Evolutionary conservation across 805 yeast genomes (phyloP), one percentile per base, ranked within the genome.

Genomic region (Lipomyces spencermartinsiae): DNA sequence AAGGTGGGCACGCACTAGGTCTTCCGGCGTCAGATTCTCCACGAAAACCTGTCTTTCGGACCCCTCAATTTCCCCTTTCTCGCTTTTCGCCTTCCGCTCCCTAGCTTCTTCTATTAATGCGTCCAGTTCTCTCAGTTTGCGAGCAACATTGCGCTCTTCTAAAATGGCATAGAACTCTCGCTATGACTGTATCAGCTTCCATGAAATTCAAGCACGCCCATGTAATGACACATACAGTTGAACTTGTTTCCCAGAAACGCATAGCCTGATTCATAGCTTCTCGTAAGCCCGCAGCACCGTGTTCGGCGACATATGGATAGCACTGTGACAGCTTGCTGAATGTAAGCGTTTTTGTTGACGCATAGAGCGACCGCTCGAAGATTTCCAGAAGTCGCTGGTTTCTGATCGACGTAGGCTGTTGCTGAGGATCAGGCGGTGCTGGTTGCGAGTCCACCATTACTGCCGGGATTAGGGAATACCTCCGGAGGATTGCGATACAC

Each of bases 121-220:
- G 59, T 83, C 83, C 29, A 84, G 73, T 39, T 78, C 80, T 56
- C 76, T 75, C 39, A 83, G 71, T 70, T 81, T 82, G 46, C 71
- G 69, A 54, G 78, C 73, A 0, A 82, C 79, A 39, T 77, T 73
- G 39, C 84, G 74, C 57, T 88, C 90, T 10, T 76, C 76, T 73
- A 85, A 82, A 7, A 88, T 85, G 61, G 83, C 82, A 12, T 84
- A 83, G 70, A 87, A 87, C 72, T 88, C 91, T 61, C 83, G 79
- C 81, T 73, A 34, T 84, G 80, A n/a, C 59, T 10, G 12, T n/a
- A n/a, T 14, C 37, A 57, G 63, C 43, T 51, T 54, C 39, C 12
- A 5, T 16, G 14, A 16, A 1, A 12, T 16, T 25, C 2, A 3
- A 43, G 59, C 14, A 61, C 43, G 14, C 31, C 22, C 16, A 33